Evolutionary conservation across 768 basidiomycete species (phyloP), one percentile per base, ranked within the genome.

Genomic region (Hypholoma fasciculare): DNA sequence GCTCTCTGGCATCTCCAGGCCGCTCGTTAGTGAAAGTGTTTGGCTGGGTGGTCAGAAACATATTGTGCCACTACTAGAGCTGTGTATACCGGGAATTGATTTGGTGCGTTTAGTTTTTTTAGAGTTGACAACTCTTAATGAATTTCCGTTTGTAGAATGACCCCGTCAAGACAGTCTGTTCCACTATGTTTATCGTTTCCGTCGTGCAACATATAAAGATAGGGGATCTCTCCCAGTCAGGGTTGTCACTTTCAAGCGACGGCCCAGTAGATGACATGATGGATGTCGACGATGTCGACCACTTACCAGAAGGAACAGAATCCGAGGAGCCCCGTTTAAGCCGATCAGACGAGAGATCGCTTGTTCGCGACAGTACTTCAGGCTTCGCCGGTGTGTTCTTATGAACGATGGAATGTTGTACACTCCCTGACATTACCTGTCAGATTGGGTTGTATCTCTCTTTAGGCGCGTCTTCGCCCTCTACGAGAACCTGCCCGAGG

Each of bases 401-500:
- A 13, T 23, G 19, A 19, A 16, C 52, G n/a, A 38, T 19, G 16
- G 30, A 44, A 42, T n/a, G 4, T 20, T 34, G 1, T 34, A 6
- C 9, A 34, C 30, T 34, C 30, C 47, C 50, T 37, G 52, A 23
- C 48, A 30, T 17, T 13, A 8, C 36, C 47, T 58, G 39, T 12
- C 58, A 92, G 92, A 90, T 66, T 94, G 92, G 92, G 86, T 93
- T 12, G 82, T 81, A 0, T 85, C 88, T 19, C 82, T 94, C 30
- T 87, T 94, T 66, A 79, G 90, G 14, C 84, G 92, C 9, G 84
- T 94, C 52, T 78, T 94, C 52, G 84, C 90, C 1, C 74, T 98
- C 17, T 96, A 90, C 67, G 92, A 95, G 74, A 96, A 96, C 68
- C 76, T 98, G 4, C 96, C 96, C 0, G 96, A 98, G 70, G 96